Percentiles rank a stretch among this genome's conserved stretches.
These are phyloP conservation scores for Ustilago shanxiensis DNA, from an alignment of 1,284 basidiomycete genomes.

Conservation along the genomic window DNA sequence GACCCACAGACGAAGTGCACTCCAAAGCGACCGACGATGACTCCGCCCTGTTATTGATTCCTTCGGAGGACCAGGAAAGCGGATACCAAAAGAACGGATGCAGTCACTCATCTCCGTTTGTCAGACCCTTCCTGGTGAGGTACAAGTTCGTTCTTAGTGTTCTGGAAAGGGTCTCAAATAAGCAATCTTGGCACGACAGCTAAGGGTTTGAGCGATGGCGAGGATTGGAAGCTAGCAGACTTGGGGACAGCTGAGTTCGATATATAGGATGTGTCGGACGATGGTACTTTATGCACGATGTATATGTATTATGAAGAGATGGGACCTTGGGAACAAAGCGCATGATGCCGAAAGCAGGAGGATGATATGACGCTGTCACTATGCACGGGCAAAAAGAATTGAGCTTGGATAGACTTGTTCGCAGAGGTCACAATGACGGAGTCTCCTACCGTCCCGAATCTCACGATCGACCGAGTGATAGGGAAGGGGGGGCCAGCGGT, in stretches of 20 bases:
- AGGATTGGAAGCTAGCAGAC: neutral
- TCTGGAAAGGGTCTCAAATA: neutral
- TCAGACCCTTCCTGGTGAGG: neutral
- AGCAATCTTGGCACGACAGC: neutral
- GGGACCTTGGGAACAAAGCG: neutral
- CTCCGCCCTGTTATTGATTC: neutral
- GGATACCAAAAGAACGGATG: neutral
- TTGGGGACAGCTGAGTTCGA: neutral
- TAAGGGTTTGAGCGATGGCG: neutral
- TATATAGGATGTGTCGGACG: neutral
- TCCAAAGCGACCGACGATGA: neutral
- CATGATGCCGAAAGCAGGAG: neutral
- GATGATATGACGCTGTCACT: neutral
- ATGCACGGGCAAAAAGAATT: neutral
- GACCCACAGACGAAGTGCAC: neutral
- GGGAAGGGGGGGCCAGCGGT: neutral
- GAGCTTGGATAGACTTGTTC: neutral
- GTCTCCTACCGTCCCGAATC: neutral
- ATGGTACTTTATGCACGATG: constrained; percentile 1
- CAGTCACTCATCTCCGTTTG: neutral
- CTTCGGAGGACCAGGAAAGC: neutral
- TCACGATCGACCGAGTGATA: neutral
- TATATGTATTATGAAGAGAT: neutral
- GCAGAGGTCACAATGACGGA: neutral
- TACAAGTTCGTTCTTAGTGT: neutral